Conservation (phyloP, 179 eudicot species). For the Actinidia arguta region DNA sequence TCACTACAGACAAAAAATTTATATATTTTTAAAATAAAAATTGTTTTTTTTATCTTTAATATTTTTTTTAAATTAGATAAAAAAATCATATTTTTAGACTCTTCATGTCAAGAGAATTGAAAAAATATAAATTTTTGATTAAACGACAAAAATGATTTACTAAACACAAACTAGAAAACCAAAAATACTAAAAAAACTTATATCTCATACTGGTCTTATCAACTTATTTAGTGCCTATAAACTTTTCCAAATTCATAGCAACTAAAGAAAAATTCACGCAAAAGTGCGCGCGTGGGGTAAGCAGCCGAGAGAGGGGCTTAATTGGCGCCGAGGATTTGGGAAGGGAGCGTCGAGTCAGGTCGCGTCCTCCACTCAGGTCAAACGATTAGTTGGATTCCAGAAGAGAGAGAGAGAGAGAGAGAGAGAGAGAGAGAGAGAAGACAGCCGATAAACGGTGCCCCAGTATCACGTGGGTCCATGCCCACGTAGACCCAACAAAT, state of each 20-base stretch:
- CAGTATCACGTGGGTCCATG: not conserved
- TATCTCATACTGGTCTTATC: not conserved
- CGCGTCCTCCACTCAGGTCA: not conserved
- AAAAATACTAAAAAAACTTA: not conserved
- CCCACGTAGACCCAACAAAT: not conserved
- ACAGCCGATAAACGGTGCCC: not conserved
- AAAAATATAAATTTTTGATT: too few species aligned
- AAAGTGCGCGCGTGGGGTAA: not conserved
- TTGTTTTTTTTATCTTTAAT: too few species aligned
- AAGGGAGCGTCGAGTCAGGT: not conserved
- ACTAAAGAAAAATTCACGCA: not conserved
- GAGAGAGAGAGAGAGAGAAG: not conserved
- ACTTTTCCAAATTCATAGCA: not conserved
- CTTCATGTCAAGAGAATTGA: too few species aligned
- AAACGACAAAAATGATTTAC: too few species aligned
- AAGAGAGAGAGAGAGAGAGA: not conserved
- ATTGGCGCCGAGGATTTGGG: conserved; percentile 6
- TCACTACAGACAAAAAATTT: too few species aligned
- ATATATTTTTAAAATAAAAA: too few species aligned
- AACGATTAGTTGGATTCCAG: not conserved
- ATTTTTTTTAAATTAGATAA: too few species aligned
- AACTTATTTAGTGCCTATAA: not conserved
- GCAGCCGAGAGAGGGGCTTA: not conserved
- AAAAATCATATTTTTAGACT: too few species aligned
- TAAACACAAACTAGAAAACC: too few species aligned